Evolutionary conservation across 2,329 filamentous ascomycete genomes (phyloP).

Genomic region (Teratosphaeria nubilosa): DNA sequence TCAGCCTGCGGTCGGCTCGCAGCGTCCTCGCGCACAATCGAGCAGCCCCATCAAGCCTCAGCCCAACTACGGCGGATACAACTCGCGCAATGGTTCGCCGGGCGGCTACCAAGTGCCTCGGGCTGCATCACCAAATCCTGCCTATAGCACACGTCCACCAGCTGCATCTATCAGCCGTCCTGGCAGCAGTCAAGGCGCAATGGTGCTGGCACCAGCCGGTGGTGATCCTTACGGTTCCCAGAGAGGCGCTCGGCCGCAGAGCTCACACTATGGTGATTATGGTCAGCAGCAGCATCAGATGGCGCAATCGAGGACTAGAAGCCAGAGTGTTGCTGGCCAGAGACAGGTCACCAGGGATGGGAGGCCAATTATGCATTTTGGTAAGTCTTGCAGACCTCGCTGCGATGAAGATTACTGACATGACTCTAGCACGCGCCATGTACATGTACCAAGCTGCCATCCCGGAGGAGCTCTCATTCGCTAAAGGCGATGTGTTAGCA

Average conservation of each 20-base stretch:
- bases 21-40: conserved; percentile 30
- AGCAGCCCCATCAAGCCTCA: conserved; percentile 32
- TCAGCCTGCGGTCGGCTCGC: conserved; percentile 14
- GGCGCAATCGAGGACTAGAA: conserved; percentile 42
- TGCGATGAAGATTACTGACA: conserved; percentile 3
- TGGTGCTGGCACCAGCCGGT: conserved; percentile 34
- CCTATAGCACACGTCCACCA: conserved; percentile 23
- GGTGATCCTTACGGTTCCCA: conserved; percentile 30
- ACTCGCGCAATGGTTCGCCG: conserved; percentile 29
- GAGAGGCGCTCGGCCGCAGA: conserved; percentile 33
- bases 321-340: conserved; percentile 81
- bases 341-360: conserved; percentile 79
- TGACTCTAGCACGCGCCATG: conserved; percentile 65
- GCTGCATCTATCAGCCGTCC: conserved; percentile 19
- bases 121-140: conserved; percentile 29
- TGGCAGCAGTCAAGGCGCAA: conserved; percentile 28
- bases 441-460: conserved; percentile 94
- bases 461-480: conserved; percentile 84
- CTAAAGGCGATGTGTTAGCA: conserved; percentile 83
- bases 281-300: conserved; percentile 23
- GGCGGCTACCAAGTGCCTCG: conserved; percentile 28
- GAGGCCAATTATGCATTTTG: conserved; percentile 80
- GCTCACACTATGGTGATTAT: conserved; percentile 33
- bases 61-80: conserved; percentile 24
- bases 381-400: conserved; percentile 48